Base-by-base conservation (phyloP, 495 filamentous ascomycete species). In the Amphirosellinia nigrospora region DNA sequence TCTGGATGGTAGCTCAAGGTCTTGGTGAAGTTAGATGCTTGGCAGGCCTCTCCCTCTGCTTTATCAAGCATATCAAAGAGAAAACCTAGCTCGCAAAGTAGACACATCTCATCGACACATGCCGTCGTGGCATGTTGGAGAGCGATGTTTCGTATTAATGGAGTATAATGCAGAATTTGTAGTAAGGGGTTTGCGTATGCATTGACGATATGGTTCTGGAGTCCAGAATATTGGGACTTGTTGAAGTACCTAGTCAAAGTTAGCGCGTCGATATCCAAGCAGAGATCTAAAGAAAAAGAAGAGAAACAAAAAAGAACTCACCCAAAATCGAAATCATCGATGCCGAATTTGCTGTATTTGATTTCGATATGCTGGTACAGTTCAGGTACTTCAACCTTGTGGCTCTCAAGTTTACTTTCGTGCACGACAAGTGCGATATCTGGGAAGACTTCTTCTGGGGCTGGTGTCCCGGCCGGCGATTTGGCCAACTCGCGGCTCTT, bases 61-160 rank as follows among this genome's bases (percentile, higher is more conserved):
- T 97, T 98, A 72, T 98, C 92, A 39, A 99, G 84, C 96, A 99
- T 99, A 75, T 99, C 96, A 73, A 98, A 94, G 23, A 99, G 83
- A 78, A 94, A 99, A 21, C 95, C 96, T 77, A 98, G 81, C 79
- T 99, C 96, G 81, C 96, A 99, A 3, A 98, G 81, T 43, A 99
- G 82, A 81, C 96, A 99, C 48, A 86, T 82, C 48, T 97, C 94
- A 43, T 86, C 86, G 15, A 92, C 83, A 79, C 96, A 99, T 52
- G 89, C 86, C 16, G 91, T 91, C 7, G 96, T 93, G 11, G 93
- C 89, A 79, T 99, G 96, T 59, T 92, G 89, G n/a, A 99, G 85
- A 3, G 96, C 92, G 58, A 96, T 80, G 75, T 99, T 99, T 48
- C 96, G 89, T 62, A 97, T 82, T 16, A 96, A 79, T 2, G 95